These are phyloP conservation scores for Fusarium caatingaense DNA, from an alignment of 2,329 filamentous ascomycete species.

Conservation along the genomic window DNA sequence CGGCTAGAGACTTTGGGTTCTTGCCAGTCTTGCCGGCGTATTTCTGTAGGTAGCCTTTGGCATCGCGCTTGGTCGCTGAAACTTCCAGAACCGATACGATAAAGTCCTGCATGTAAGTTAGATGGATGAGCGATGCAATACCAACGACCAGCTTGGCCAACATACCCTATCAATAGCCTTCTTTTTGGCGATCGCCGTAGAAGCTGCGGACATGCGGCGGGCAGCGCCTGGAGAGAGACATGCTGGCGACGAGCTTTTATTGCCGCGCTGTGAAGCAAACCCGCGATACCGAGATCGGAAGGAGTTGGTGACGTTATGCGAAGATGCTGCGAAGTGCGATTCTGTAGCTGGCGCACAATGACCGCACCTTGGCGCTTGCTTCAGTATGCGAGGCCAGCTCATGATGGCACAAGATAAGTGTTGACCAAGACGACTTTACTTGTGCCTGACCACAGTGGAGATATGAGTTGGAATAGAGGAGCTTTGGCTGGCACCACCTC, in stretches of 20 bases:
- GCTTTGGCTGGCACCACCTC: conserved; percentile 21
- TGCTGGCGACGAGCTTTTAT: conserved; percentile 16
- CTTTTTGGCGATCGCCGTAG: conserved; percentile 48
- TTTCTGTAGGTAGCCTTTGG: conserved; percentile 89
- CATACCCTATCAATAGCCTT: conserved; percentile 50
- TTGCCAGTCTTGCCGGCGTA: conserved; percentile 65
- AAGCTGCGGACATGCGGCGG: conserved; percentile 48
- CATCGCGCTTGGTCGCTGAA: conserved; percentile 91
- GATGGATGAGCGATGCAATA: not conserved
- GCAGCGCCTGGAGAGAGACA: conserved; percentile 30
- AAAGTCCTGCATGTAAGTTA: conserved; percentile 71
- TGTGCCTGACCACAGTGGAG: conserved; percentile 11
- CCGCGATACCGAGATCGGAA: conserved; percentile 21
- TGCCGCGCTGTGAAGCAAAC: conserved; percentile 30
- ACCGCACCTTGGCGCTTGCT: conserved; percentile 51
- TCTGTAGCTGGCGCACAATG: conserved; percentile 31
- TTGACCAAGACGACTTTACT: not conserved
- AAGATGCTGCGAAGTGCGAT: conserved; percentile 3
- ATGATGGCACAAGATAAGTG: conserved; percentile 46
- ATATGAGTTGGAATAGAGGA: conserved; percentile 11
- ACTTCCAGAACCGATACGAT: conserved; percentile 88
- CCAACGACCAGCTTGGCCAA: not conserved
- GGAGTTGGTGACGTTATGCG: conserved; percentile 5
- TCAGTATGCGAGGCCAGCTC: conserved; percentile 56
- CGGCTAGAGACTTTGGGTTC: conserved; percentile 42